Evolutionary conservation across 1,284 basidiomycete species (phyloP).

Genomic region (Naganishia sp.): DNA sequence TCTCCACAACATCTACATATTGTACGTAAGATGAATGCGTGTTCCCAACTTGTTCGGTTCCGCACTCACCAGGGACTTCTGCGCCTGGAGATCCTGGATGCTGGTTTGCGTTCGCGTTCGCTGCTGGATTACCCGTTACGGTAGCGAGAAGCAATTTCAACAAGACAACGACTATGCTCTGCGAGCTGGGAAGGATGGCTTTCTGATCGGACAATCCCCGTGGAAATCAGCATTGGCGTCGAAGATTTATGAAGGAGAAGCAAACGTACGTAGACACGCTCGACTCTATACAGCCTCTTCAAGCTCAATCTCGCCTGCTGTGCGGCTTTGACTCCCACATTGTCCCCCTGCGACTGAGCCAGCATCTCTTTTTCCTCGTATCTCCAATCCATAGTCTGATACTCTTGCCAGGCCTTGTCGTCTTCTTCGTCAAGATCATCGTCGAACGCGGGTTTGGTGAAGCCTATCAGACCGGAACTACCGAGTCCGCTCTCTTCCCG

Average conservation of each 20-base stretch:
- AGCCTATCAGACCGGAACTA: conserved; percentile 59
- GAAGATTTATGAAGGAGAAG: background rate
- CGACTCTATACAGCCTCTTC: conserved; percentile 79
- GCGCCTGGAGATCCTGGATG: conserved; percentile 52
- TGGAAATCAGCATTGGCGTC: background rate
- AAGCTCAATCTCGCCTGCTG: conserved; percentile 74
- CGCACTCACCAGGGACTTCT: conserved; percentile 62
- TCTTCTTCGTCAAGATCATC: conserved; percentile 42
- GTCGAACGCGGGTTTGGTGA: conserved; percentile 51
- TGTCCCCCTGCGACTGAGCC: conserved; percentile 55
- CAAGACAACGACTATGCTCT: conserved; percentile 83
- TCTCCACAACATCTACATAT: conserved; percentile 5
- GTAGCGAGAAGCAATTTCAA: conserved; percentile 85
- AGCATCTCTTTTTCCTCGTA: conserved; percentile 62
- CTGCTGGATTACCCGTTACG: conserved; percentile 68
- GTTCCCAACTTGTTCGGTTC: background rate
- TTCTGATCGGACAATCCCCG: conserved; percentile 44
- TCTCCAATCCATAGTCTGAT: conserved; percentile 67
- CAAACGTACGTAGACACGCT: conserved; percentile 80
- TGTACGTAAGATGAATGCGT: background rate
- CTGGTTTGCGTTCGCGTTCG: conserved; percentile 64
- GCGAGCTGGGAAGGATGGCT: conserved; percentile 75
- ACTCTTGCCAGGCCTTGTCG: conserved; percentile 49
- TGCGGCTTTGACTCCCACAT: conserved; percentile 64
- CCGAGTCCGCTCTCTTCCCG: conserved; percentile 86